These are phyloP conservation scores for Dioscorea cayenensis DNA, from an alignment of 116 monocot species.

Conservation along the genomic window DNA sequence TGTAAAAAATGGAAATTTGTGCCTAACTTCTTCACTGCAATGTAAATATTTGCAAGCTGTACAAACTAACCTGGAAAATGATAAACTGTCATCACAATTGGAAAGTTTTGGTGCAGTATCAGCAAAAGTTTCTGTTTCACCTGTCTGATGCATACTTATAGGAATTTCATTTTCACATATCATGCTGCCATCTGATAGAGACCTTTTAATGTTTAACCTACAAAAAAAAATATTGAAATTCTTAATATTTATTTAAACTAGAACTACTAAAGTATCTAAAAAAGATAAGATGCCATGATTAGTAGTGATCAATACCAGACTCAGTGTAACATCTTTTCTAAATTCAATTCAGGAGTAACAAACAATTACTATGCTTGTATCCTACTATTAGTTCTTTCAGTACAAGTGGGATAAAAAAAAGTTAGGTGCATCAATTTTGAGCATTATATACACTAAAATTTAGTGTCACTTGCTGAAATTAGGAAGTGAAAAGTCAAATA, in stretches of 20 bases:
- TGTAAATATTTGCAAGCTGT: slow-evolving; percentile 1
- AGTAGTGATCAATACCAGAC: neutral
- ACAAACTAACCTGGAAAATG: slow-evolving; percentile 44
- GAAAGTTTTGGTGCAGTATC: slow-evolving; percentile 52
- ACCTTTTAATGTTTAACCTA: slow-evolving; percentile 31
- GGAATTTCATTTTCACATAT: slow-evolving; percentile 13
- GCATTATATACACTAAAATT: no score
- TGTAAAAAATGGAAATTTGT: neutral
- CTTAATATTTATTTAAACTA: no score
- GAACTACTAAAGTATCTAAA: neutral
- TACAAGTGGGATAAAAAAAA: no score
- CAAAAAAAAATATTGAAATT: neutral
- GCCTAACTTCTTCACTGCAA: neutral
- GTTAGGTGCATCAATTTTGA: no score
- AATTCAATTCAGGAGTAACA: no score
- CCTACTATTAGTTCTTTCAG: no score
- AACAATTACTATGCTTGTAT: no score
- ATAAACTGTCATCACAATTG: slow-evolving; percentile 25
- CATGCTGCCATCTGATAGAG: slow-evolving; percentile 36
- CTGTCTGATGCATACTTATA: slow-evolving; percentile 15
- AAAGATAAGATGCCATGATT: neutral
- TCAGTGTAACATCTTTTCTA: no score
- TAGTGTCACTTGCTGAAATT: no score
- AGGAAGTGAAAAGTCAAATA: no score
- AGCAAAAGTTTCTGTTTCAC: slow-evolving; percentile 14